Base-by-base conservation (phyloP, 148 eudicot genomes). In the Polygonum aviculare region DNA sequence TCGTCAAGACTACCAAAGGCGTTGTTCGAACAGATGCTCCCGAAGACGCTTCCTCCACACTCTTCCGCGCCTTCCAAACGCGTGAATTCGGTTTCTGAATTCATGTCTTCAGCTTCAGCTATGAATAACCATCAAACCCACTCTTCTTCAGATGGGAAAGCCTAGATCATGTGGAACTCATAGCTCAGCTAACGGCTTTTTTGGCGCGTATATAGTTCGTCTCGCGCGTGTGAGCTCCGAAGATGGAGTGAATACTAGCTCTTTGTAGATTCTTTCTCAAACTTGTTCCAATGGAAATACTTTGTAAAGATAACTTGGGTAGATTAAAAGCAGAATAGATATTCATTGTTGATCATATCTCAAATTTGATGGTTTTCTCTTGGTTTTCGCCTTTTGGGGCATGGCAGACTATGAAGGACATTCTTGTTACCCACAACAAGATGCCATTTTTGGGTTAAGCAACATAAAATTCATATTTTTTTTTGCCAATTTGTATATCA, bases 31-130 rank as follows among this genome's bases (percentile, higher is more conserved):
- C 98, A 95, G 76, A 95, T 95, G 96, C 83, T 92, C 52, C 98
- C 98, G 5, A 94, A 95, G 78, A 88, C 81, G 81, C 74, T 86
- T 62, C 96, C 94, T n/a, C 22, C 82, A 9, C 94, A 78, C 31
- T 75, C 87, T 74, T 92, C 97, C 7, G 82, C 94, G 81, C 98
- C 98, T n/a, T 95, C 97, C 0, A 88, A 74, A 78, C 86, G 98
- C 12, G 82, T 88, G 35, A 92, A 95, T 76, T 87, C 90, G 65
- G 85, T 89, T 21, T 19, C 54, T 44, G 75, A 44, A 19, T 16
- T 54, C 18, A 52, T 77, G 22, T 59, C 79, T 72, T 79, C 89
- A n/a, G 80, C 85, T 21, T 72, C 84, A 26, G 55, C 50, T 21
- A 79, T 78, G 36, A 77, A 87, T 72, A 74, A 77, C 19, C 82